Evolutionary conservation across 2,329 filamentous ascomycete genomes (phyloP), one percentile per base, ranked within the genome.

Genomic region (Talaromyces sp.): DNA sequence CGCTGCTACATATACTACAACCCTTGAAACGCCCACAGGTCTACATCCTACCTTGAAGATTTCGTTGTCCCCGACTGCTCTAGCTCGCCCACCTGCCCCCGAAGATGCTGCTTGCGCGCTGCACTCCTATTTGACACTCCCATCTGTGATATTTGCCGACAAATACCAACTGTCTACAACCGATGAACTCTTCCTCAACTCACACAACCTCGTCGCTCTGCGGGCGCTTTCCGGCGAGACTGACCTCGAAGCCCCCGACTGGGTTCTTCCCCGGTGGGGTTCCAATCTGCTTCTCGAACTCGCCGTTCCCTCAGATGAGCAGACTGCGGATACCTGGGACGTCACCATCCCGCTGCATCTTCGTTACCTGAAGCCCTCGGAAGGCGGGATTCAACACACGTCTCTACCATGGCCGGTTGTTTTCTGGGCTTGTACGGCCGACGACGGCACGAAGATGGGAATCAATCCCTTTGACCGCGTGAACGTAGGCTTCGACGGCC

Each of bases 221-320:
- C 87, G 83, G 52, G 86, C 89, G 65, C 83, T 91, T 14, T 87
- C 87, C 30, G 85, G 90, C 12, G 90, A 91, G 23, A 90, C 93
- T 6, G 93, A 98, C 67, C 87, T 98, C 59, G 94, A 98, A 78
- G 92, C 92, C 0, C 94, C 94, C 1, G 89, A 89, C 68, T 98
- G 96, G 80, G 86, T 88, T 1, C 83, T 92, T 33, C 72, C 83
- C 6, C 75, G 82, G 34, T 97, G 94, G 94, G 94, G 94, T 5
- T 93, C 89, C 0, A 86, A 84, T 16, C 81, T 92, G 16, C 82
- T 97, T 4, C 76, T 97, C 23, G 88, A 95, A 71, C 82, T 98
- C 44, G 84, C 85, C 0, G 80, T 82, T 1, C 85, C 89, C 16
- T 12, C 40, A 12, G 56, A 62, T 0, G 27, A 51, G 18, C n/a